Conservation (phyloP, 2,329 filamentous ascomycete genomes). For the Aureobasidium leucospermi region DNA sequence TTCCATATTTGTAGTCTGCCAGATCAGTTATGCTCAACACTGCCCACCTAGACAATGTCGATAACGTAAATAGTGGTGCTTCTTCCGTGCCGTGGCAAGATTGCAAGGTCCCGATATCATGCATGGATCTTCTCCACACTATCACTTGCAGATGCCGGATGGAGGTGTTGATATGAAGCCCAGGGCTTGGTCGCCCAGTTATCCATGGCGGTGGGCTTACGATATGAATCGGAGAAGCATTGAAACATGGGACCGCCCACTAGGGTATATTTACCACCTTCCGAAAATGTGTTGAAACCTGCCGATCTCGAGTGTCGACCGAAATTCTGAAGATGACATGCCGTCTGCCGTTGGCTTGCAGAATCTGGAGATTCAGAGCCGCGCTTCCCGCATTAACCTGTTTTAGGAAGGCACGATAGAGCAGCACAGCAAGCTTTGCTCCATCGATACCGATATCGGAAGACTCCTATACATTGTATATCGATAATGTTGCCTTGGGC, state of each 20-base stretch:
- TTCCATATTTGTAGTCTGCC: conserved; percentile 2
- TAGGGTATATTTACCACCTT: conserved; percentile 9
- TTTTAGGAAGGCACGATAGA: conserved; percentile 5
- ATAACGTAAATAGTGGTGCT: neutral
- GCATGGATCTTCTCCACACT: conserved; percentile 1
- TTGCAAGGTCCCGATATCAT: conserved; percentile 4
- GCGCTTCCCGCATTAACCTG: neutral
- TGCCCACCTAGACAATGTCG: neutral
- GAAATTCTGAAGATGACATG: neutral
- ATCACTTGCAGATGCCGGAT: neutral
- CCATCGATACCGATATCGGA: neutral
- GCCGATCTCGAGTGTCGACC: neutral
- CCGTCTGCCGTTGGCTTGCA: neutral
- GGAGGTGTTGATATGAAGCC: neutral
- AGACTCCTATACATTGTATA: neutral
- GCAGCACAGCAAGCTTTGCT: neutral
- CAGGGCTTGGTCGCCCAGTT: neutral
- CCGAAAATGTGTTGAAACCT: neutral
- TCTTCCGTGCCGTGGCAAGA: neutral
- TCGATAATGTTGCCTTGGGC: too few relatives aligned
- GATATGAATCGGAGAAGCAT: neutral
- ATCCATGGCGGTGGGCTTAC: neutral
- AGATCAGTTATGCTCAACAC: neutral
- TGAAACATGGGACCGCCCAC: neutral
- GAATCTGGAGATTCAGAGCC: conserved; percentile 6